A percentile compares a stretch with the other conserved stretches of the same genome.
Conservation (phyloP, 2,329 filamentous ascomycete species). For the Chrysoporthe deuterocubensis region DNA sequence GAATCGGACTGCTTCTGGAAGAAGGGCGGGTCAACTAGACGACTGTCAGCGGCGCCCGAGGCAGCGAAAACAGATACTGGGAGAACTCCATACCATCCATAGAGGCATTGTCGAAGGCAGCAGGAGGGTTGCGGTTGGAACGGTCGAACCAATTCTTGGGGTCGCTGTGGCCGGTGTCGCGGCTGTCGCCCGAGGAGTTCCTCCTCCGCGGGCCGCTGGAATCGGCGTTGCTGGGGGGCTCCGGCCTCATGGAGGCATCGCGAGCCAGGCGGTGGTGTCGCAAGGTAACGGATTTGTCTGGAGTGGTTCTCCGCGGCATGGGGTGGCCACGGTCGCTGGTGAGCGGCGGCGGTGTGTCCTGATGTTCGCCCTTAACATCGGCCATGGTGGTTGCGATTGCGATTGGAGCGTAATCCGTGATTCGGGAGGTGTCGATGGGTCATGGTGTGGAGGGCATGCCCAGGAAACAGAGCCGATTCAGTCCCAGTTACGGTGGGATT, state of each 20-base stretch:
- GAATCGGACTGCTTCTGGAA: conserved; percentile 58
- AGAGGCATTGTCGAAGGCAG: conserved; percentile 44
- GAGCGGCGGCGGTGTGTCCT: conserved; percentile 34
- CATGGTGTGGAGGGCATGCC: conserved; percentile 26
- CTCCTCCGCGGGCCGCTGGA: conserved; percentile 35
- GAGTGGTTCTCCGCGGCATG: conserved; percentile 49
- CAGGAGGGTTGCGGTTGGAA: conserved; percentile 55
- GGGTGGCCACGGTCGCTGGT: conserved; percentile 41
- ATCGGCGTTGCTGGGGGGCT: conserved; percentile 23
- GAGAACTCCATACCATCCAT: conserved; percentile 51
- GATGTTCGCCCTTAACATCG: conserved; percentile 32
- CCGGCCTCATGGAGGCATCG: conserved; percentile 41
- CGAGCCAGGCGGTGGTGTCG: conserved; percentile 50
- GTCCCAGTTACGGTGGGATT: neutral
- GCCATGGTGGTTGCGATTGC: conserved; percentile 36
- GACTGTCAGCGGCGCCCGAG: conserved; percentile 3
- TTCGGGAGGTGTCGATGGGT: conserved; percentile 22
- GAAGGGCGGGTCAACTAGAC: conserved; percentile 56
- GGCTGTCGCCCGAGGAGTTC: conserved; percentile 55
- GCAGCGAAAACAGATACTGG: no score
- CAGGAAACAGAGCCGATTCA: neutral
- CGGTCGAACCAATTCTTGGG: conserved; percentile 59
- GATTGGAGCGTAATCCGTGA: neutral
- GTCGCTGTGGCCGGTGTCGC: conserved; percentile 53
- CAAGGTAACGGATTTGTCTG: conserved; percentile 53